A percentile compares a stretch with the other conserved stretches of the same genome.
Conservation (phyloP, 2,329 filamentous ascomycete species). For the Phaeosphaeriaceae sp. region DNA sequence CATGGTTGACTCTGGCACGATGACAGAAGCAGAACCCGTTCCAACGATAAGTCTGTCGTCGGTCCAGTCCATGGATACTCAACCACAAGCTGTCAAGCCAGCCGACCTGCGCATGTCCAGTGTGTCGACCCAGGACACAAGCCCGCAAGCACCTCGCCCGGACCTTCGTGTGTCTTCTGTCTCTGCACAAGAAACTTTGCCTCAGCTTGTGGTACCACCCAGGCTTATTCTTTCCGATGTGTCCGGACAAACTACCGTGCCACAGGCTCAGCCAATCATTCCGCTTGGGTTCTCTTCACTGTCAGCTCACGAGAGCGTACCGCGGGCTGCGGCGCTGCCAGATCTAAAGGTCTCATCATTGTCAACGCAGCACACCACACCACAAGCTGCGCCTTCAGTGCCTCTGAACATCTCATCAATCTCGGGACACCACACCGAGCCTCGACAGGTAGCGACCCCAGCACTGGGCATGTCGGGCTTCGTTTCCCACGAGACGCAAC, state of each 20-base stretch:
- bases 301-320: conserved; percentile 21
- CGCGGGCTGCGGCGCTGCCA: conserved; percentile 19
- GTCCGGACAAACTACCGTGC: conserved; percentile 34
- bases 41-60: conserved; percentile 38
- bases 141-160: conserved; percentile 23
- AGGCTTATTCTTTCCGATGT: conserved; percentile 35
- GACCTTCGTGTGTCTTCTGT: conserved; percentile 32
- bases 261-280: conserved; percentile 21
- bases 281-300: conserved; percentile 26
- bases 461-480: conserved; percentile 29
- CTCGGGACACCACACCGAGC: conserved; percentile 34
- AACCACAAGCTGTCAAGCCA: conserved; percentile 26
- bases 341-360: conserved; percentile 24
- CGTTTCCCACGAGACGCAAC: conserved; percentile 33
- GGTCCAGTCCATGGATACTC: conserved; percentile 38
- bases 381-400: conserved; percentile 19
- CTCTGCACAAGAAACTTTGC: conserved; percentile 30
- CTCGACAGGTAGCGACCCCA: conserved; percentile 20
- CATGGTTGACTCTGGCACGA: conserved; percentile 69
- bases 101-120: conserved; percentile 31
- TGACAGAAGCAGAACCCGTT: conserved; percentile 68
- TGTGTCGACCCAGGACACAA: conserved; percentile 38
- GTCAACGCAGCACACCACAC: conserved; percentile 33
- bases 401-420: conserved; percentile 32
- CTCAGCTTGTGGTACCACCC: conserved; percentile 21